Conservation (phyloP, 2,329 filamentous ascomycete species). For the Aphanoascus verrucosus region DNA sequence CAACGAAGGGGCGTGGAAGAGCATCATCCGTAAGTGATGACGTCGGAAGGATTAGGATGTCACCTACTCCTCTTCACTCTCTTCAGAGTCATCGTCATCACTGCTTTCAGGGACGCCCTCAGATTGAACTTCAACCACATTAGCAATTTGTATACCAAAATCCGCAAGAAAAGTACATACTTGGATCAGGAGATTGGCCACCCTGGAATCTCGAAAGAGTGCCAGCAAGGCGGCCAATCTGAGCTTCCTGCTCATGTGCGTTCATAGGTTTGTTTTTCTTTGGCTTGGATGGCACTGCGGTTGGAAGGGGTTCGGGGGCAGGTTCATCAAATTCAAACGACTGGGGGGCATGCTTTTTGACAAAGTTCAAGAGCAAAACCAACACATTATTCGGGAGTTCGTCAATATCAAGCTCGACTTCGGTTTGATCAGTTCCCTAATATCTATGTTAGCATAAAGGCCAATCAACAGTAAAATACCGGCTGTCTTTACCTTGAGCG, state of each 20-base stretch:
- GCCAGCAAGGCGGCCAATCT: conserved; percentile 40
- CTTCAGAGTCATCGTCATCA: conserved; percentile 40
- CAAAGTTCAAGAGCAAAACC: conserved; percentile 37
- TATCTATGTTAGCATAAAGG: conserved; percentile 9
- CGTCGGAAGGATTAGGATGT: background rate
- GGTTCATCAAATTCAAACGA: conserved; percentile 35
- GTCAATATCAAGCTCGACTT: conserved; percentile 41
- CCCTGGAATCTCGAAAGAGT: conserved; percentile 39
- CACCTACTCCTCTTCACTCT: conserved; percentile 41
- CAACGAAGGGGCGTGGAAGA: background rate
- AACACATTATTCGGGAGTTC: conserved; percentile 40
- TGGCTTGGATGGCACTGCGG: conserved; percentile 32
- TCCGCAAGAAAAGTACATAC: conserved; percentile 11
- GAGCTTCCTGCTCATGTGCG: conserved; percentile 41
- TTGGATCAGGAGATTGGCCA: conserved; percentile 33
- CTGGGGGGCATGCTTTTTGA: conserved; percentile 38
- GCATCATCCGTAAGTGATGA: background rate
- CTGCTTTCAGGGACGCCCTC: conserved; percentile 37
- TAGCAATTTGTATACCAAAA: conserved; percentile 9
- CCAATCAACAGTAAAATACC: background rate
- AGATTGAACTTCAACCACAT: conserved; percentile 24
- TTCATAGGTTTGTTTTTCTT: conserved; percentile 46
- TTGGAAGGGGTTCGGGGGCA: conserved; percentile 23
- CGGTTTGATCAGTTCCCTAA: conserved; percentile 36
- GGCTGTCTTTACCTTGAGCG: conserved; percentile 48